phyloP scores from a whole-genome alignment of 495 filamentous ascomycete species.

The Pseudomonodictys pantanalensis region DNA sequence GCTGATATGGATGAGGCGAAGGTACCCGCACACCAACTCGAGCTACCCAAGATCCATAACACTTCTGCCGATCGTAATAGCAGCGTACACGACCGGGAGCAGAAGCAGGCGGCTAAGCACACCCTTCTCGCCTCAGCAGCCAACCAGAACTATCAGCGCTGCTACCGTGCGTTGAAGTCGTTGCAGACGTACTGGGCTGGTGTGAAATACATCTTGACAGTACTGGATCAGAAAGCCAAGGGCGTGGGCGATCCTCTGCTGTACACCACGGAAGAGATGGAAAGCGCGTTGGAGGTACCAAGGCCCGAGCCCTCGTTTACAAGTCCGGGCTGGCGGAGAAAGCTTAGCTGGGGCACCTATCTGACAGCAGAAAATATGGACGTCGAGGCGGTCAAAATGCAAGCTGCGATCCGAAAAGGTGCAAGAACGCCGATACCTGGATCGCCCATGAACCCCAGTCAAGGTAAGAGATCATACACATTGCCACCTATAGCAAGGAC shows the following conservation, averaged over 20 bases:
- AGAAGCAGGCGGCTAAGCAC: conserved; percentile 52
- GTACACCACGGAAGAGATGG: conserved; percentile 74
- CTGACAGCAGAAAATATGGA: conserved; percentile 24
- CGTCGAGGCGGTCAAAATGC: conserved; percentile 23
- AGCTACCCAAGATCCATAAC: too few relatives aligned
- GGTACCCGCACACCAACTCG: too few relatives aligned
- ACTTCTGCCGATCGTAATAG: conserved; percentile 6
- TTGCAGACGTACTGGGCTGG: conserved; percentile 80
- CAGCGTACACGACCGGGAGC: conserved; percentile 9
- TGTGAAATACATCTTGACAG: conserved; percentile 79
- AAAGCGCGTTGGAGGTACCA: conserved; percentile 52
- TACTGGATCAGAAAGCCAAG: conserved; percentile 81
- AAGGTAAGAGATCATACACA: conserved; percentile 45
- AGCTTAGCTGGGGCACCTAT: conserved; percentile 36
- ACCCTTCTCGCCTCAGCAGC: conserved; percentile 70
- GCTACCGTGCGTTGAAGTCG: conserved; percentile 74
- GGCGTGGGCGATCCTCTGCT: conserved; percentile 79
- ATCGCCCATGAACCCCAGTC: conserved; percentile 51
- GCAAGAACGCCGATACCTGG: conserved; percentile 29
- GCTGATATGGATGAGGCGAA: too few relatives aligned
- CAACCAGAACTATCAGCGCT: conserved; percentile 75
- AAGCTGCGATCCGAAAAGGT: conserved; percentile 24
- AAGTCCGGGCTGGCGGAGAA: conserved; percentile 46
- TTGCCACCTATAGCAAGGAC: conserved; percentile 32
- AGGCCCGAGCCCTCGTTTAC: conserved; percentile 44